phyloP scores from a whole-genome alignment of 345 rosid species.

The Eucalyptus lansdowneana region DNA sequence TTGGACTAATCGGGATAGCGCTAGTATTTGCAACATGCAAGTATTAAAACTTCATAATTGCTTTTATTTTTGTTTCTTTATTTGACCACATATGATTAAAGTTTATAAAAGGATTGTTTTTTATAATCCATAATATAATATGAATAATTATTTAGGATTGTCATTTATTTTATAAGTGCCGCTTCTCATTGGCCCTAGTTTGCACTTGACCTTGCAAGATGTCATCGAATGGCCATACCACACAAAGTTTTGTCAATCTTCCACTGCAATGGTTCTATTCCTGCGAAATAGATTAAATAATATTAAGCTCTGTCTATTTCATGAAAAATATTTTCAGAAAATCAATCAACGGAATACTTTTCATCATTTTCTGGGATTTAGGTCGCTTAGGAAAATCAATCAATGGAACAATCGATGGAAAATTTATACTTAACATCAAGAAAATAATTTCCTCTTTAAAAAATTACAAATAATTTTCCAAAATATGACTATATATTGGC shows the following conservation, averaged over 20 bases:
- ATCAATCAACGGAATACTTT: neutral
- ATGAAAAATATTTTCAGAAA: accelerated
- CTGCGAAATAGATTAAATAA: neutral
- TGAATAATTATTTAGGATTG: neutral
- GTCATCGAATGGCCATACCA: neutral
- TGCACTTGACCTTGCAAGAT: neutral
- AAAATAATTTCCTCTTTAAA: too few relatives aligned
- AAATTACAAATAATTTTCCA: too few relatives aligned
- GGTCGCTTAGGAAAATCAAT: neutral
- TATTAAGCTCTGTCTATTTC: neutral
- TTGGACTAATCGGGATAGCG: neutral
- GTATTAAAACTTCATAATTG: neutral
- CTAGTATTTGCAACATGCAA: neutral
- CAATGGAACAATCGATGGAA: too few relatives aligned
- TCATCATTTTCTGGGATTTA: too few relatives aligned
- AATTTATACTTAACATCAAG: too few relatives aligned
- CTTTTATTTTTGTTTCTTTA: neutral
- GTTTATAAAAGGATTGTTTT: neutral
- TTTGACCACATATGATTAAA: neutral
- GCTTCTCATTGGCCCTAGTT: neutral
- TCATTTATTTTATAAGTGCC: neutral
- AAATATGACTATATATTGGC: neutral
- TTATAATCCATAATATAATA: neutral
- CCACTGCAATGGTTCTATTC: neutral
- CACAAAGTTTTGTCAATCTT: too few relatives aligned